phyloP scores from a whole-genome alignment of 2,329 filamentous ascomycete genomes.

The Leptographium flavum region DNA sequence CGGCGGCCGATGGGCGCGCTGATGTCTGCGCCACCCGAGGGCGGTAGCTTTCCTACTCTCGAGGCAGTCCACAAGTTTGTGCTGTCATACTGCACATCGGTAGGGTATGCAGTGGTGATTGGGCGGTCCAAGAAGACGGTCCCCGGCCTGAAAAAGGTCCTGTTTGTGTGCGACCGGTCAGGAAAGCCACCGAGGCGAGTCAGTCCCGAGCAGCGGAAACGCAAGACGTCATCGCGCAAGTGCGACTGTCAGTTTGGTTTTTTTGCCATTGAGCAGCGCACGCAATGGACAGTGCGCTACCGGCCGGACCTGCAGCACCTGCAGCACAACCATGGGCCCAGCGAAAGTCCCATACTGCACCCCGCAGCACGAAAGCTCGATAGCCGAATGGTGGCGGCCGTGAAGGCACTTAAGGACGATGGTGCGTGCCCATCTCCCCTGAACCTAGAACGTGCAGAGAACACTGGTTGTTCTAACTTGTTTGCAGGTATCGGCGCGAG shows the following conservation, averaged over 20 bases:
- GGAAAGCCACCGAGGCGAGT: slow-evolving; percentile 48
- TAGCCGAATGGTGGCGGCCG: slow-evolving; percentile 52
- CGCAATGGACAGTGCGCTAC: slow-evolving; percentile 52
- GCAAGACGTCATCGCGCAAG: slow-evolving; percentile 53
- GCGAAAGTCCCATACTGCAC: slow-evolving; percentile 51
- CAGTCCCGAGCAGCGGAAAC: slow-evolving; percentile 49
- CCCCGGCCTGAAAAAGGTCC: slow-evolving; percentile 50
- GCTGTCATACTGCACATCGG: slow-evolving; percentile 49
- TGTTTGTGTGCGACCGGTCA: slow-evolving; percentile 52
- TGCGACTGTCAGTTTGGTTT: slow-evolving; percentile 58
- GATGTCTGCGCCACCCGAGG: slow-evolving; percentile 51
- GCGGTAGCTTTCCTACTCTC: slow-evolving; percentile 48
- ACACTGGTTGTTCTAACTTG: slow-evolving; percentile 10
- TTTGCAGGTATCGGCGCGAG: slow-evolving; percentile 45
- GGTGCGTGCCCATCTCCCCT: slow-evolving; percentile 28
- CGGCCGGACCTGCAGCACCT: slow-evolving; percentile 44
- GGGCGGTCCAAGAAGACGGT: slow-evolving; percentile 55
- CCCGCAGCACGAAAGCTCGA: slow-evolving; percentile 52
- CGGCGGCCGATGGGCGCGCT: slow-evolving; percentile 40
- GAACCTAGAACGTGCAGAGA: not conserved
- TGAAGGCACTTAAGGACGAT: slow-evolving; percentile 51
- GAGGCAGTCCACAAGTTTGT: slow-evolving; percentile 52
- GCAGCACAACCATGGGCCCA: slow-evolving; percentile 50
- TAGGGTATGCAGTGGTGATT: slow-evolving; percentile 55
- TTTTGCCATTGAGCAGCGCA: slow-evolving; percentile 53